A percentile compares a stretch with the other conserved stretches of the same genome.
These are phyloP conservation scores for Hypoxylon crocopeplum DNA, from an alignment of 495 filamentous ascomycete genomes.

Conservation along the genomic window DNA sequence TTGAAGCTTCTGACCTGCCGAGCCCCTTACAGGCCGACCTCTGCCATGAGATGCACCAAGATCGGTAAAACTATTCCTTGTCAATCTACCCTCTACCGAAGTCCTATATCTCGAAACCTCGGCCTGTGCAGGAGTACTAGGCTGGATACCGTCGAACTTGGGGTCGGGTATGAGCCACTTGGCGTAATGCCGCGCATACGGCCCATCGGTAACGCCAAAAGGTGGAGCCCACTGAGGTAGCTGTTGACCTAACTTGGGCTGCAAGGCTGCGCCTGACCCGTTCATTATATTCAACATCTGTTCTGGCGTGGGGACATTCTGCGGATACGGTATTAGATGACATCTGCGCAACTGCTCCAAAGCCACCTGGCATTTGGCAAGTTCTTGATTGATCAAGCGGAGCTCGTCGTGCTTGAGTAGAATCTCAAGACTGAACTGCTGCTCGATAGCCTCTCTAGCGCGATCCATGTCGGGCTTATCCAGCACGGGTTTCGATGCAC, in stretches of 20 bases:
- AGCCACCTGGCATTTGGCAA: conserved; percentile 94
- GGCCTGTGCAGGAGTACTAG: conserved; percentile 42
- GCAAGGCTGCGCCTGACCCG: conserved; percentile 73
- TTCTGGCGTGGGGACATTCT: conserved; percentile 62
- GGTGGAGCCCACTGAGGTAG: conserved; percentile 74
- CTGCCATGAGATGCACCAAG: conserved; percentile 55
- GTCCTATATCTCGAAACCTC: conserved; percentile 46
- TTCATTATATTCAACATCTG: conserved; percentile 70
- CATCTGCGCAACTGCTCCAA: conserved; percentile 94
- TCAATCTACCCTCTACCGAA: conserved; percentile 72
- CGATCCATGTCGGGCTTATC: conserved; percentile 40
- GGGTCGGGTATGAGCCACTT: conserved; percentile 92
- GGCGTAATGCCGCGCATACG: conserved; percentile 92
- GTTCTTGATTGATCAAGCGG: conserved; percentile 91
- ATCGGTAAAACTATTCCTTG: conserved; percentile 74
- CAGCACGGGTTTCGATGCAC: conserved; percentile 15
- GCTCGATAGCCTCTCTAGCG: conserved; percentile 76
- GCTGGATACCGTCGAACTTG: conserved; percentile 75
- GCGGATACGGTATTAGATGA: conserved; percentile 86
- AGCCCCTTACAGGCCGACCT: conserved; percentile 68
- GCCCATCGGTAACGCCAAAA: conserved; percentile 88
- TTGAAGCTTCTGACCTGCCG: conserved; percentile 67
- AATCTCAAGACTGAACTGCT: conserved; percentile 90
- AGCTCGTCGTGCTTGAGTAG: conserved; percentile 93
- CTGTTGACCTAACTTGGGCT: conserved; percentile 60